Evolutionary conservation across 495 filamentous ascomycete species (phyloP), one percentile per base, ranked within the genome.

Genomic region (Hypoxylon subgilvum): DNA sequence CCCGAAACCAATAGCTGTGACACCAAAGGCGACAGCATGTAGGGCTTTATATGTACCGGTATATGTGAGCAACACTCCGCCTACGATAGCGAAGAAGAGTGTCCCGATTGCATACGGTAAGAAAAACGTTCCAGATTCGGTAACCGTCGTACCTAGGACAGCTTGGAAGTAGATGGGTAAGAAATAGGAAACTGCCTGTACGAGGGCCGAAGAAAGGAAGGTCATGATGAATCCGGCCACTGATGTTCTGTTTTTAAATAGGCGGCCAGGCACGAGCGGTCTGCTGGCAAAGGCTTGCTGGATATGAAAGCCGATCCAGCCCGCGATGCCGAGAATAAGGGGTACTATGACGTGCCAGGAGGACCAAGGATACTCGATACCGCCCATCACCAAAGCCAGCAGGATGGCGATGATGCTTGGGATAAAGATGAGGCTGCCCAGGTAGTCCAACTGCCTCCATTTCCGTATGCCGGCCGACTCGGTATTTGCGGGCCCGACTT

Each of bases 331-430:
- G 3, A 55, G 22, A 14, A 55, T 17, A 1, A 55, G 23, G 6
- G 52, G 86, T 82, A 21, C 77, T 77, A 28, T 54, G 66, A 5
- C 68, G 69, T 31, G 55, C 67, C 25, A 71, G 52, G 81, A 81
- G 81, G 16, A 64, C 62, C 49, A 74, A 85, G 5, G 73, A 38
- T 16, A 71, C 57, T 70, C 75, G 0, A 71, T 74, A 2, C 84
- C 84, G 27, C 83, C 84, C 18, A 83, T 84, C 35, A 67, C 72
- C 43, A 82, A 64, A 2, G 74, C 80, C 71, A 84, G 75, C 13
- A 75, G 70, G 5, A 75, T 41, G 3, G 67, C 69, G 2, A 65
- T 40, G 14, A 76, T 40, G 12, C 70, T 34, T 3, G 31, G 31
- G n/a, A 13, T 13, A 12, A 34, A 34, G 3, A 34, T 34, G 3